Evolutionary conservation across 2,329 filamentous ascomycete species (phyloP).

Genomic region (Aspergillus sp.): DNA sequence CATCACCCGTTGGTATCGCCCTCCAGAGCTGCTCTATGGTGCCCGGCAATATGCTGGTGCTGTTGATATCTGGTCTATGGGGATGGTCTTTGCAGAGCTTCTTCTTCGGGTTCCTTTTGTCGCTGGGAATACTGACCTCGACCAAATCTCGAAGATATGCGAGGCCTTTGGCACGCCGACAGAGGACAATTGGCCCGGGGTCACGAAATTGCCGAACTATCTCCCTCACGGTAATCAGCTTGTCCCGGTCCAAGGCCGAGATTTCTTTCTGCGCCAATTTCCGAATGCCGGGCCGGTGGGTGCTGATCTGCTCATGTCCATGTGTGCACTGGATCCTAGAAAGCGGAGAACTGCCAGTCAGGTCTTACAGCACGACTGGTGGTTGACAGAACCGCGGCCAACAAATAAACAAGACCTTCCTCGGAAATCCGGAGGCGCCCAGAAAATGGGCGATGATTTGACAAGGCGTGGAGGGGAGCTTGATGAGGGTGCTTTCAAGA

Average conservation of each 20-base stretch:
- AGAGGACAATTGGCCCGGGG: constrained; percentile 92
- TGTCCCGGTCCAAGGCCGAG: constrained; percentile 53
- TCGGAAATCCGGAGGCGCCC: constrained; percentile 61
- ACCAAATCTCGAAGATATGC: constrained; percentile 77
- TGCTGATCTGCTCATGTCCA: constrained; percentile 79
- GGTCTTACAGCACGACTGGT: constrained; percentile 77
- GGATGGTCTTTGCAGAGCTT: constrained; percentile 86
- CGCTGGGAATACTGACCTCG: constrained; percentile 73
- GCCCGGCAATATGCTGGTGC: constrained; percentile 81
- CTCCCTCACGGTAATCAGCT: constrained; percentile 56
- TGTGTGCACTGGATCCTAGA: constrained; percentile 77
- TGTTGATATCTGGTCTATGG: constrained; percentile 91
- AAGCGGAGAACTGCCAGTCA: constrained; percentile 69
- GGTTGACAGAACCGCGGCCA: constrained; percentile 72
- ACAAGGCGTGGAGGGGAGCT: constrained; percentile 66
- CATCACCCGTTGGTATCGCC: constrained; percentile 94
- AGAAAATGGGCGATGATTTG: constrained; percentile 73
- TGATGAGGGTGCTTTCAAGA: constrained; percentile 57
- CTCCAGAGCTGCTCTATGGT: constrained; percentile 87
- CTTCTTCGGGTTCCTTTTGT: constrained; percentile 75
- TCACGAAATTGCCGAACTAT: constrained; percentile 71
- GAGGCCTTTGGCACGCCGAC: constrained; percentile 81
- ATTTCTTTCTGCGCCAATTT: constrained; percentile 69
- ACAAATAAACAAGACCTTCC: constrained; percentile 76
- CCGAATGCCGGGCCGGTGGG: constrained; percentile 72